phyloP scores from a whole-genome alignment of 768 basidiomycete genomes.

The Agrocybe praecox region DNA sequence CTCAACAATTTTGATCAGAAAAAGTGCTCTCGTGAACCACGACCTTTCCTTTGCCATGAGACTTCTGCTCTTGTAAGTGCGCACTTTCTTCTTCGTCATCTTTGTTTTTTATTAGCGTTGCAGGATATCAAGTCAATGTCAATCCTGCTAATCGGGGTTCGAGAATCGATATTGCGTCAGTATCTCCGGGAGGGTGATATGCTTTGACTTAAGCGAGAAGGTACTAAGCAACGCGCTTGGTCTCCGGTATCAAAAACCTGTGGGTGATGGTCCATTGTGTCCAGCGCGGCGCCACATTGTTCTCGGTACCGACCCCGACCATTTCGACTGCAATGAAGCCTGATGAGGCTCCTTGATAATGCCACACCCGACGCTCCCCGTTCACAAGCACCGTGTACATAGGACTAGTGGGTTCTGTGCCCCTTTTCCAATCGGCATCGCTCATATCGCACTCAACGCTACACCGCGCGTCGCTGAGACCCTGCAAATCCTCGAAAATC shows the following conservation, averaged over 20 bases:
- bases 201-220: conserved; percentile 12
- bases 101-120: background rate
- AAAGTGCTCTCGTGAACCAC: conserved; percentile 54
- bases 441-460: background rate
- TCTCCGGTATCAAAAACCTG: background rate
- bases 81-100: background rate
- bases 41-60: conserved; percentile 69
- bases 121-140: conserved; percentile 46
- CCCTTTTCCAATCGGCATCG: too few species aligned
- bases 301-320: too few species aligned
- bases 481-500: background rate
- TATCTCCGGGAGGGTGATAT: conserved; percentile 37
- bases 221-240: background rate
- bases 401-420: too few species aligned
- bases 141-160: conserved; percentile 39
- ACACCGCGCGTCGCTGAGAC: background rate
- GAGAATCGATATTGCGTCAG: conserved; percentile 43
- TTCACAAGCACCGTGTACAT: too few species aligned
- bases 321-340: too few species aligned
- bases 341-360: too few species aligned
- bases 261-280: background rate
- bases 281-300: too few species aligned
- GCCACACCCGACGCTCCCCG: too few species aligned
- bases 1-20: conserved; percentile 35
- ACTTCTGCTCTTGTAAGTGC: conserved; percentile 69